A percentile compares a stretch with the other conserved stretches of the same genome.
These are phyloP conservation scores for Trematosphaeria pertusa DNA, from an alignment of 2,329 filamentous ascomycete species.

Conservation along the genomic window DNA sequence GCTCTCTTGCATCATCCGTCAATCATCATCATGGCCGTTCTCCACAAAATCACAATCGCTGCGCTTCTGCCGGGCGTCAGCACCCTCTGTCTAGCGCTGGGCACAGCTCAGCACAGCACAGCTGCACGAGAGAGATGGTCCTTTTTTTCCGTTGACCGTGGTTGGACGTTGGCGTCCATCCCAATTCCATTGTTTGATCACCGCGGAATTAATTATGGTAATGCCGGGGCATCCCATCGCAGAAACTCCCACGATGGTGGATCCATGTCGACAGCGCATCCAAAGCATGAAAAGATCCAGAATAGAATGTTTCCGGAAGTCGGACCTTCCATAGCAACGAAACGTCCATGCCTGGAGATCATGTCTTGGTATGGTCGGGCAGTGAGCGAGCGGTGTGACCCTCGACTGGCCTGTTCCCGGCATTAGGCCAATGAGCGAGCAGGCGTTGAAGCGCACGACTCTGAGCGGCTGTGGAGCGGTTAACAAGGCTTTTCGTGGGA, in stretches of 20 bases:
- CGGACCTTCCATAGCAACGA: conserved; percentile 27
- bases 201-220: conserved; percentile 13
- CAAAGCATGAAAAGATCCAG: conserved; percentile 21
- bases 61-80: conserved; percentile 11
- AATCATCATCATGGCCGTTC: conserved; percentile 28
- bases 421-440: conserved; percentile 19
- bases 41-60: conserved; percentile 14
- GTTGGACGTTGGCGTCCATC: conserved; percentile 7
- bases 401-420: conserved; percentile 13
- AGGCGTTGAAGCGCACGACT: conserved; percentile 4
- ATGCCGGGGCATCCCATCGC: conserved; percentile 2
- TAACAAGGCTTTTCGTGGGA: conserved; percentile 12
- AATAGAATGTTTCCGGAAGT: conserved; percentile 28
- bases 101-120: conserved; percentile 14
- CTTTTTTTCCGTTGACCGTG: conserved; percentile 8
- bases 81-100: conserved; percentile 11
- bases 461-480: conserved; percentile 15
- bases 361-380: conserved; percentile 15
- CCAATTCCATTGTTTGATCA: conserved; percentile 21
- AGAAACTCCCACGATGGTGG: background rate
- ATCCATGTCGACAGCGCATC: conserved; percentile 13
- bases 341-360: conserved; percentile 25
- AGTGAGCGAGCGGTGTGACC: conserved; percentile 28
- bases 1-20: conserved; percentile 28
- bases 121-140: too few species aligned